Conservation (phyloP, 371 early-diverging fungal genomes). For the Lichtheimia corymbifera region DNA sequence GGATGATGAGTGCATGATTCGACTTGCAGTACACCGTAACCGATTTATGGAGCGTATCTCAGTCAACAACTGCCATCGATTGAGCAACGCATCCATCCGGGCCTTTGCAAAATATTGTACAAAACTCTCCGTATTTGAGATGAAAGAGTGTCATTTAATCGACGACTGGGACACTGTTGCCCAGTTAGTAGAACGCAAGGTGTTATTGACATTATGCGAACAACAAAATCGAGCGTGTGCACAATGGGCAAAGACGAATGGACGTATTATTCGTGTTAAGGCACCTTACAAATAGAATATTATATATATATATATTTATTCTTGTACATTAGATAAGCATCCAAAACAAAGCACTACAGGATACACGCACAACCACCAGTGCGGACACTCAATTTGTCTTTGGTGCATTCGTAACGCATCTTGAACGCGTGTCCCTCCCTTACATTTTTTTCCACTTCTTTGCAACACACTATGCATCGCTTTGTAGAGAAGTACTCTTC, state of each 20-base stretch:
- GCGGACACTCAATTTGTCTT: too few relatives aligned
- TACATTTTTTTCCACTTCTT: constrained; percentile 3
- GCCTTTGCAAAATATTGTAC: constrained; percentile 50
- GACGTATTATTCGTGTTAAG: constrained; percentile 28
- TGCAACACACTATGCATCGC: constrained; percentile 45
- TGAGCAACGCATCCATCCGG: constrained; percentile 52
- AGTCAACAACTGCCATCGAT: constrained; percentile 57
- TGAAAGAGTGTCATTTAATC: constrained; percentile 57
- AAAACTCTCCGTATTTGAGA: constrained; percentile 58
- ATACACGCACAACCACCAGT: too few relatives aligned
- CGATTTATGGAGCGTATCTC: constrained; percentile 54
- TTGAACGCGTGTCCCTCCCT: constrained; percentile 5
- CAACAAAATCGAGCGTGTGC: constrained; percentile 43
- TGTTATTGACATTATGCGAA: constrained; percentile 46
- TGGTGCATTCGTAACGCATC: too few relatives aligned
- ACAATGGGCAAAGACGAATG: constrained; percentile 42
- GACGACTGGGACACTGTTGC: constrained; percentile 46
- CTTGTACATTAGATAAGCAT: neutral
- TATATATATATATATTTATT: neutral
- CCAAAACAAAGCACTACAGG: too few relatives aligned
- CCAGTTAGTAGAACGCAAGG: constrained; percentile 37
- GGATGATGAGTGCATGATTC: constrained; percentile 55
- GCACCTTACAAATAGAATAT: constrained; percentile 39
- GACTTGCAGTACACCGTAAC: constrained; percentile 49
- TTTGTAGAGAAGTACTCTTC: constrained; percentile 59